These are phyloP conservation scores for Ehretia macrophylla DNA, from an alignment of 257 asterid species.

Conservation along the genomic window DNA sequence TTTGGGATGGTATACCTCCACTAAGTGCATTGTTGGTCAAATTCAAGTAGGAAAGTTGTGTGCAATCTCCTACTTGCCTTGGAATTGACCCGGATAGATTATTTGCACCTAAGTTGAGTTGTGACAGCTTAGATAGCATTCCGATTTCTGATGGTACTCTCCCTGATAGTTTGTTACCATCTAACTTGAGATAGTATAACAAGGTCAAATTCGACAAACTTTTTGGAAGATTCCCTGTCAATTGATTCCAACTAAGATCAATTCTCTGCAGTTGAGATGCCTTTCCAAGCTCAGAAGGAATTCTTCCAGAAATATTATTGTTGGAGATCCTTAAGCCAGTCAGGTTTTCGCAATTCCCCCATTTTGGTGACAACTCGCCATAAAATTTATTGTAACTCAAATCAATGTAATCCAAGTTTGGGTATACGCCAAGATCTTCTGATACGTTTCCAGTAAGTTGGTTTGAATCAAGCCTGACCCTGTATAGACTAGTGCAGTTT, in stretches of 20 bases:
- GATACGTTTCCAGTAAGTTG: slow-evolving; percentile 26
- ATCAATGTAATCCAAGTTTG: slow-evolving; percentile 16
- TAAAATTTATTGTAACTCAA: slow-evolving; percentile 28
- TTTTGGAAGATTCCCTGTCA: slow-evolving; percentile 25
- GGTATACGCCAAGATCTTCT: slow-evolving; percentile 32
- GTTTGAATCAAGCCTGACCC: slow-evolving; percentile 27
- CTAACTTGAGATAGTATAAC: slow-evolving; percentile 15
- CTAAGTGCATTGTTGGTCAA: slow-evolving; percentile 27
- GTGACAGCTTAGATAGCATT: slow-evolving; percentile 6
- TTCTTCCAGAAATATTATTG: slow-evolving; percentile 28
- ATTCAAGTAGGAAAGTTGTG: slow-evolving; percentile 11
- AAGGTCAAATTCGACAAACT: slow-evolving; percentile 17
- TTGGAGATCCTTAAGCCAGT: slow-evolving; percentile 18
- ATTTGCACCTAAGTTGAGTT: slow-evolving; percentile 25
- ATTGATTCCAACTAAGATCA: slow-evolving; percentile 31
- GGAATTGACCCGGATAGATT: slow-evolving; percentile 32
- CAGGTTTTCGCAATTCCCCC: slow-evolving; percentile 28
- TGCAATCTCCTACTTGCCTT: slow-evolving; percentile 19
- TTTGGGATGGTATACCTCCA: slow-evolving; percentile 21
- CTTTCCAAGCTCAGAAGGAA: slow-evolving; percentile 29
- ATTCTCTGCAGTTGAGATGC: slow-evolving; percentile 15
- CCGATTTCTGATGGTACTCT: slow-evolving; percentile 25
- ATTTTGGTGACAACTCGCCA: slow-evolving; percentile 32
- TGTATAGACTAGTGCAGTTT: slow-evolving; percentile 27
- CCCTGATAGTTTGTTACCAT: slow-evolving; percentile 30